phyloP scores from a whole-genome alignment of 495 filamentous ascomycete species.

The Jackrogersella minutella region DNA sequence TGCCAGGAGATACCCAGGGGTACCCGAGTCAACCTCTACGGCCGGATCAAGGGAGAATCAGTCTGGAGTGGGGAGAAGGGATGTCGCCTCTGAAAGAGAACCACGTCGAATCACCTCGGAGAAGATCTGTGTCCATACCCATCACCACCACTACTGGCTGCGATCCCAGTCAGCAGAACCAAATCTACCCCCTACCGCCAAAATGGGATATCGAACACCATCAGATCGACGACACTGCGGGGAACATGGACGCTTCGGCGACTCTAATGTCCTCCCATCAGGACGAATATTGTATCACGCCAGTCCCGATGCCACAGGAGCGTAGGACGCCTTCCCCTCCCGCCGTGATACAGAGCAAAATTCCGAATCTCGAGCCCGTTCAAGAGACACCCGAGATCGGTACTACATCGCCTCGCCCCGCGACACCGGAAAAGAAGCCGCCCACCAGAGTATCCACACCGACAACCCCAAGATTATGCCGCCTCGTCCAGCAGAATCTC shows the following conservation, averaged over 20 bases:
- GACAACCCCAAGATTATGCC: conserved; percentile 17
- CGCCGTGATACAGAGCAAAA: conserved; percentile 46
- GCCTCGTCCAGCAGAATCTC: conserved; percentile 19
- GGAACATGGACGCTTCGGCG: conserved; percentile 4
- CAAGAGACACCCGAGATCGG: conserved; percentile 37
- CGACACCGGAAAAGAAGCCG: conserved; percentile 17
- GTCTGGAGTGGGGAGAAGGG: conserved; percentile 7
- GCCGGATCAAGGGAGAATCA: conserved; percentile 16
- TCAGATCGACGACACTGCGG: conserved; percentile 10
- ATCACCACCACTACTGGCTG: conserved; percentile 66
- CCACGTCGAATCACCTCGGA: conserved; percentile 13
- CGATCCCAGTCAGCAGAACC: conserved; percentile 43
- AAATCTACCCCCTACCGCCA: conserved; percentile 13
- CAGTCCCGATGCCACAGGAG: conserved; percentile 8
- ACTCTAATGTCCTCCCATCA: conserved; percentile 12
- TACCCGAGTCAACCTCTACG: conserved; percentile 16
- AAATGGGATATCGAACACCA: conserved; percentile 6
- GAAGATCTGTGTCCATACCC: conserved; percentile 59
- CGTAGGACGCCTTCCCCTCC: conserved; percentile 49
- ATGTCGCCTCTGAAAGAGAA: conserved; percentile 1
- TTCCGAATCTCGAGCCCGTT: conserved; percentile 44
- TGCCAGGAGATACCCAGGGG: conserved; percentile 10
- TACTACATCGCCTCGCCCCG: conserved; percentile 33
- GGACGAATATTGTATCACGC: conserved; percentile 30
- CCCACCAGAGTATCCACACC: conserved; percentile 33